Evolutionary conservation across 495 filamentous ascomycete species (phyloP), one percentile per base, ranked within the genome.

Genomic region (Neurospora sp.): DNA sequence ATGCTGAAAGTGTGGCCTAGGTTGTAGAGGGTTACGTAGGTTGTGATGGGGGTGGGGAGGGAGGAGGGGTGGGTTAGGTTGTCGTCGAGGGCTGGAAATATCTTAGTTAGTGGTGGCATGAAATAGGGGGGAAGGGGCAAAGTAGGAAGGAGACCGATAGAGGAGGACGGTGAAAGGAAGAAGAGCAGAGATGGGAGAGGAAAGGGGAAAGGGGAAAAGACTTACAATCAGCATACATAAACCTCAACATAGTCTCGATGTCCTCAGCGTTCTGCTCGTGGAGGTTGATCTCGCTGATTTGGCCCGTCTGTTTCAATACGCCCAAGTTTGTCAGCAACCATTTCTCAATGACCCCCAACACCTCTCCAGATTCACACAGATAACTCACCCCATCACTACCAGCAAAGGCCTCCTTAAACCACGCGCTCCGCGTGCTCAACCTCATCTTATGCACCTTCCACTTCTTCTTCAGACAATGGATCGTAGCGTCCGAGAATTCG

Each of bases 361-460:
- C 18, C 41, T 35, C 12, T n/a, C 18, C 42, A 44, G 14, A 6
- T 44, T 18, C 14, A 44, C 41, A 46, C 6, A 23, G 9, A 23
- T 12, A 54, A 54, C 54, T 62, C 12, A 62, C 54, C 23, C 54
- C 54, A 62, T 31, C 23, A 62, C 54, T 31, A 62, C 27, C 54
- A 62, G 54, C 54, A 27, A 77, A 74, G 9, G 72, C 72, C n/a
- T 69, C 6, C 2, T 4, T 38, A n/a, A 78, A 78, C 76, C 76
- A 78, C 1, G 27, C 39, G 4, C 72, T 76, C 12, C 74, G 69
- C 0, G 72, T 44, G 71, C 69, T 73, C 39, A 78, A n/a, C 7
- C 72, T 73, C 27, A 71, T 72, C 40, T 73, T 75, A 44, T 78
- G 77, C n/a, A 77, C 77, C 11, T 41, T 70, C 77, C 77, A 78